Evolutionary conservation across 768 basidiomycete genomes (phyloP).

Genomic region (Pleurotus salmoneostramineus): DNA sequence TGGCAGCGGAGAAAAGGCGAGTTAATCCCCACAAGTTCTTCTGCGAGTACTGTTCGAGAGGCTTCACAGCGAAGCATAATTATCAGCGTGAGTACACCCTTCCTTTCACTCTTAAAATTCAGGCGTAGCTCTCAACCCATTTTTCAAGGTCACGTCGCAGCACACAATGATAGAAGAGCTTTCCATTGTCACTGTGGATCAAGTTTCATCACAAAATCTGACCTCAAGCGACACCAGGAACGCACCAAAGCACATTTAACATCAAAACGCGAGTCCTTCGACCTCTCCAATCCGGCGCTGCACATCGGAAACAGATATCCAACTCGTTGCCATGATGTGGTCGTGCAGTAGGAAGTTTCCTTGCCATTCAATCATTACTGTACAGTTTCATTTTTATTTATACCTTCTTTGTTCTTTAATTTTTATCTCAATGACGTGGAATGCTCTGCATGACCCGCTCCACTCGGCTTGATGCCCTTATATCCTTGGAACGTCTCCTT

Average conservation of each 20-base stretch:
- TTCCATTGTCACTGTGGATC: not conserved
- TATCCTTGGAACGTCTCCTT: no score
- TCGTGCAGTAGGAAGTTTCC: no score
- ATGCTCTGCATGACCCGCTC: no score
- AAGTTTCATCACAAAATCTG: not conserved
- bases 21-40: not conserved
- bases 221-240: not conserved
- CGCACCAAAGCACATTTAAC: not conserved
- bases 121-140: not conserved
- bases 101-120: not conserved
- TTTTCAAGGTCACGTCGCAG: not conserved
- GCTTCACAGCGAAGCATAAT: conserved; percentile 1
- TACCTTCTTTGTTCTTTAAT: no score
- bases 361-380: no score
- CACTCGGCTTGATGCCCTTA: no score
- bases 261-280: not conserved
- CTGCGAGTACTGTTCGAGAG: not conserved
- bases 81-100: not conserved
- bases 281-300: no score
- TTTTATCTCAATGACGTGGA: no score
- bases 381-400: no score
- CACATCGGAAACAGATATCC: not conserved
- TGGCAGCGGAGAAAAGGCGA: not conserved
- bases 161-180: not conserved
- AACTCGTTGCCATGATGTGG: not conserved